Evolutionary conservation across 2,329 filamentous ascomycete species (phyloP).

Genomic region (Emydomyces testavorans): DNA sequence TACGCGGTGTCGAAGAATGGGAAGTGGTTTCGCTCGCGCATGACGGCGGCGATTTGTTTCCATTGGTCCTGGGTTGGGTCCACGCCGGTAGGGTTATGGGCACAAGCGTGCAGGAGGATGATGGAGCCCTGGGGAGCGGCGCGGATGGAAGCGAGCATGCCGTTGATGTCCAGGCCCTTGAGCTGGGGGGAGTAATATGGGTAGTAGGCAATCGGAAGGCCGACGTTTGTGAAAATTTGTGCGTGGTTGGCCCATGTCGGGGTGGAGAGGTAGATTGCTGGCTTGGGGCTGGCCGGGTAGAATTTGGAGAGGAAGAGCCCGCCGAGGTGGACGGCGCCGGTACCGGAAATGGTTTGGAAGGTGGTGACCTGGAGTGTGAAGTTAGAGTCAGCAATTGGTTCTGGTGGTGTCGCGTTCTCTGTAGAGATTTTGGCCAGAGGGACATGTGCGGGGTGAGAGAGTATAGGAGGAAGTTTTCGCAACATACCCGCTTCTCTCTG

Average conservation of each 20-base stretch:
- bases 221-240: conserved; percentile 93
- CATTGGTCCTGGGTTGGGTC: conserved; percentile 91
- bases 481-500: conserved; percentile 60
- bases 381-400: too few relatives aligned
- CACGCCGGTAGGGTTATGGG: conserved; percentile 95
- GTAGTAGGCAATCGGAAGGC: conserved; percentile 65
- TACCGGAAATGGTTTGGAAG: conserved; percentile 92
- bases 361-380: conserved; percentile 52
- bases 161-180: conserved; percentile 81
- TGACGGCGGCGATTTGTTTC: conserved; percentile 71
- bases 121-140: conserved; percentile 67
- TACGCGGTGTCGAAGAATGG: conserved; percentile 98
- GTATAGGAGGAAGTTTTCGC: not conserved
- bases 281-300: conserved; percentile 53
- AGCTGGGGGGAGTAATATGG: conserved; percentile 88
- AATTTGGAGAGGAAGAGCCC: conserved; percentile 90
- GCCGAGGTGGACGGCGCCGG: conserved; percentile 85
- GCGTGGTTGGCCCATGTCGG: conserved; percentile 99
- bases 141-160: conserved; percentile 63
- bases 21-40: conserved; percentile 72
- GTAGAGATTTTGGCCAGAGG: too few relatives aligned
- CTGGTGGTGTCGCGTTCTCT: too few relatives aligned
- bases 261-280: conserved; percentile 78
- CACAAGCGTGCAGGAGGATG: conserved; percentile 86
- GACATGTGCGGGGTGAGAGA: not conserved